Percentiles rank a stretch among this genome's conserved stretches.
phyloP scores from a whole-genome alignment of 192 early-diverging fungal genomes.

The Coemansia sp. region DNA sequence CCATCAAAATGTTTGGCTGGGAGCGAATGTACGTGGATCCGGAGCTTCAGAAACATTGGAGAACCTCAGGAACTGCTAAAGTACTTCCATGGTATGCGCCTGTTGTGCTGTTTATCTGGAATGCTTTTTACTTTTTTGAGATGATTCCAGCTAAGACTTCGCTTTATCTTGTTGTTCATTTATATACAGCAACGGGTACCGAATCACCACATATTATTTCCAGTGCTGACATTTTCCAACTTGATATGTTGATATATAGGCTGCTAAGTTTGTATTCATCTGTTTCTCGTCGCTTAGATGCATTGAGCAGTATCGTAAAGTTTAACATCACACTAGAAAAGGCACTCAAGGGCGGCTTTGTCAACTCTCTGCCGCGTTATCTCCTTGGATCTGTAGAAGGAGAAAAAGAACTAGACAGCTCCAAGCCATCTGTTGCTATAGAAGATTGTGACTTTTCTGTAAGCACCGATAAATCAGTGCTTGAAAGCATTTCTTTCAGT shows the following conservation, averaged over 20 bases:
- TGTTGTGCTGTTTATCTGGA: background rate
- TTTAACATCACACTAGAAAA: background rate
- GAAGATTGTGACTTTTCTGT: conserved; percentile 15
- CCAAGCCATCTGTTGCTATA: conserved; percentile 7
- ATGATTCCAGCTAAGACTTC: too few species aligned
- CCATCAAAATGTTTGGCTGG: conserved; percentile 11
- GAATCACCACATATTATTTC: background rate
- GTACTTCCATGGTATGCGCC: conserved; percentile 35
- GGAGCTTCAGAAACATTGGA: background rate
- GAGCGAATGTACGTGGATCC: conserved; percentile 13
- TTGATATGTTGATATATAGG: background rate
- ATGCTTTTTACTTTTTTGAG: too few species aligned
- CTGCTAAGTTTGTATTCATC: conserved; percentile 5
- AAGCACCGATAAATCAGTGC: background rate
- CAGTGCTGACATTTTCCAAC: conserved; percentile 15
- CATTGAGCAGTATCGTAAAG: too few species aligned
- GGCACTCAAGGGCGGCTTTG: too few species aligned
- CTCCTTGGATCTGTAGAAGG: too few species aligned
- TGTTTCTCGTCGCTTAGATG: too few species aligned
- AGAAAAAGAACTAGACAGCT: too few species aligned
- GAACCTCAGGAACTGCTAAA: background rate
- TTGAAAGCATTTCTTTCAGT: conserved; percentile 8
- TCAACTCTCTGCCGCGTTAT: background rate
- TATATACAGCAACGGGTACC: background rate
- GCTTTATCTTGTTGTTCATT: background rate